Base-by-base conservation (phyloP, 352 stramenopile species). In the Phytophthora quininea region DNA sequence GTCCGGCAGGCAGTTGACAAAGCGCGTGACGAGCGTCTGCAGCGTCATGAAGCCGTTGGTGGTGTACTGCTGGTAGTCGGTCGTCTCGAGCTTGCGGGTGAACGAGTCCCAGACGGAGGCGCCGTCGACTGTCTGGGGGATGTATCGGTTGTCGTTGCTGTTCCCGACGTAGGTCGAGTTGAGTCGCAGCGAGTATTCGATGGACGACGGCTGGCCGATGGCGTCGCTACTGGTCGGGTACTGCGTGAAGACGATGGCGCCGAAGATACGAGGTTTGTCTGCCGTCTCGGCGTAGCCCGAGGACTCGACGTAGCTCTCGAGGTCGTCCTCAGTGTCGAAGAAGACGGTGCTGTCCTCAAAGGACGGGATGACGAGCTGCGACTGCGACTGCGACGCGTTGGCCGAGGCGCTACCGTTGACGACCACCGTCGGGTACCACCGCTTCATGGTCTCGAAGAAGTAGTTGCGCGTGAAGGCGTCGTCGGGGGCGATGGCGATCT, bases 401-500 rank as follows among this genome's bases (percentile, higher is more conserved):
- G 60, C 38, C 14, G 40, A 60, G 19, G 19, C 19, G 19, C 19
- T 24, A 0, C 47, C 48, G 31, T 63, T 56, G 1, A 85, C 42
- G 8, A 64, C 50, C 1, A 85, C 11, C 12, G 68, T 71, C 51
- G 79, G 76, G 24, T 87, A 79, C 79, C 79, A 87, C 24, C 52
- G n/a, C 27, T 58, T 66, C 49, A 84, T 66, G 10, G 69, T 69
- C 38, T 69, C 48, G 37, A 62, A 62, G 19, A 87, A 80, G 58
- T 87, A 87, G 9, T 73, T 60, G 27, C 64, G 62, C 35, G 79
- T 85, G 48, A 83, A 88, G 27, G 67, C 72, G 4, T 60, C 49
- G n/a, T 70, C 64, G 1, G 79, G 79, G 6, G 74, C 79, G 5
- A 79, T 73, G 10, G 79, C 79, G 51, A 77, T 77, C 54, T 85